Base-by-base conservation (phyloP, 345 rosid genomes). In the Lepidium aucheri region DNA sequence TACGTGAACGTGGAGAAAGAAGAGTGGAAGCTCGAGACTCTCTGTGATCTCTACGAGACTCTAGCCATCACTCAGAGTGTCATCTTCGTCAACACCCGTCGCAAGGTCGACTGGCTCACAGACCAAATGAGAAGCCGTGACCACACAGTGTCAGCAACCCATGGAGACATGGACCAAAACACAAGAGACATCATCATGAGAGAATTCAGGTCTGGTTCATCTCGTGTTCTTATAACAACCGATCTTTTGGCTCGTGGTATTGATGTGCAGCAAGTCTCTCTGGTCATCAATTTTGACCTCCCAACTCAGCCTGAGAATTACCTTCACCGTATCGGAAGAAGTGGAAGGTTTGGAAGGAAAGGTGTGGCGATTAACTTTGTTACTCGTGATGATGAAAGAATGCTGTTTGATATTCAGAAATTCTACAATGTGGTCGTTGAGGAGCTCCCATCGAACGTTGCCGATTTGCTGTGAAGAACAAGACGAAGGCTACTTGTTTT, bases 81-180 rank as follows among this genome's bases (percentile, higher is more conserved):
- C 52, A 86, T 91, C 65, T 91, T 91, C 60, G 91, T 88, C 57
- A 88, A 91, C 82, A 91, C 97, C 2, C 67, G 97, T 65, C 87
- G 96, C 59, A 91, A 91, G 84, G 97, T 90, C 0, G 96, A 90
- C 68, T 88, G 97, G 96, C 78, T 91, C 7, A 86, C 97, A 0
- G 97, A 86, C 78, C 78, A 86, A 70, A 82, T 88, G 97, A 63
- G 87, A 65, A 66, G 81, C 78, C 87, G 90, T 55, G 97, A 91
- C 78, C 97, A 91, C 76, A 90, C 96, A 0, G 91, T 91, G 16
- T 91, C 96, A 26, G 95, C 97, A 7, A 90, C 97, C 17, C 97
- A 90, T 17, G 97, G 96, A 65, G 91, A 90, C 83, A 90, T 87
- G 95, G 95, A 90, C 67, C 96, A 90, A 83, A 88, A 85, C 80